Conservation (phyloP, 257 asterid species). For the Nicotiana benthamiana region DNA sequence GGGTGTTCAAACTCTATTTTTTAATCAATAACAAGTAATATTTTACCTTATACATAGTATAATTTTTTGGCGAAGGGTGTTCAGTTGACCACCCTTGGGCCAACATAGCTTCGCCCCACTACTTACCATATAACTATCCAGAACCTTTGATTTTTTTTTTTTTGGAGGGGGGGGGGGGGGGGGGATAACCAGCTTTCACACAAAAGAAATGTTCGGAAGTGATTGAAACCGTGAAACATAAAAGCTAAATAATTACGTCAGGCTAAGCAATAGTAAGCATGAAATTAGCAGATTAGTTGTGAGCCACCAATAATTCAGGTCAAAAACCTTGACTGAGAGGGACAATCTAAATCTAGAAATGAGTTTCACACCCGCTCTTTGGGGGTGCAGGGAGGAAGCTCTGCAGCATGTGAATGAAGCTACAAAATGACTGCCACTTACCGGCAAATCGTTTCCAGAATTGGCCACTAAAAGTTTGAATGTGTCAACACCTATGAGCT, state of each 20-base stretch:
- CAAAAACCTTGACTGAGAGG: neutral
- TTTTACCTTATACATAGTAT: too few species aligned
- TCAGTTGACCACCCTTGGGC: too few species aligned
- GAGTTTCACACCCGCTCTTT: neutral
- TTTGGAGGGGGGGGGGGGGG: too few species aligned
- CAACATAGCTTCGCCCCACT: too few species aligned
- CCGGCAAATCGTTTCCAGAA: conserved; percentile 96
- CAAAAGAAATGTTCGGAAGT: neutral
- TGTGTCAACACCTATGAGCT: conserved; percentile 74
- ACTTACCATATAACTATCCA: neutral
- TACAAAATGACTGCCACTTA: conserved; percentile 30
- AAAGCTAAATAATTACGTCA: neutral
- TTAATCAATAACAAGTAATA: too few species aligned
- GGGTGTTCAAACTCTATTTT: too few species aligned
- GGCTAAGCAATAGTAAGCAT: neutral
- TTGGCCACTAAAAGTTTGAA: conserved; percentile 78
- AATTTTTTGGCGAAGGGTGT: too few species aligned
- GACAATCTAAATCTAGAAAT: neutral
- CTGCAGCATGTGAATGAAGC: neutral
- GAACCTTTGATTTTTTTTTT: too few species aligned
- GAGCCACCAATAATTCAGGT: neutral
- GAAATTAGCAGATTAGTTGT: neutral
- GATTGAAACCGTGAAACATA: too few species aligned
- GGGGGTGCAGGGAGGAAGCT: neutral
- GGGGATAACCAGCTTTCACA: neutral